Evolutionary conservation across 1,284 basidiomycete species (phyloP).

Genomic region (Neolentinus lepideus): DNA sequence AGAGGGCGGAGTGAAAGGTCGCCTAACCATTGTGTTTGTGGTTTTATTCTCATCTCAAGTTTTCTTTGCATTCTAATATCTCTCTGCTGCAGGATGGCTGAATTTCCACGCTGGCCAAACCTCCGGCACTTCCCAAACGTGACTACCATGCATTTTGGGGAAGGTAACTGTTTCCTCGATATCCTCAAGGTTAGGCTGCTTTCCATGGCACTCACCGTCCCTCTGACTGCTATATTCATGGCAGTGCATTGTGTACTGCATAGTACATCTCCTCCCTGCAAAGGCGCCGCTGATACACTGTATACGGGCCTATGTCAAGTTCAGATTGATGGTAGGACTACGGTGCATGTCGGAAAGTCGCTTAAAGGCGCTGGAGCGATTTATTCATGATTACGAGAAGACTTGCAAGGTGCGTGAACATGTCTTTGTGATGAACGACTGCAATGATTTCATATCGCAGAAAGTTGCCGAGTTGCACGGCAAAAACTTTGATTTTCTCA

Average conservation of each 20-base stretch:
- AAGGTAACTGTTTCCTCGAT: background rate
- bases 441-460: background rate
- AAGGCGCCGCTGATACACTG: conserved; percentile 17
- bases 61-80: background rate
- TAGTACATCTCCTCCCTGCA: conserved; percentile 16
- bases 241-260: conserved; percentile 18
- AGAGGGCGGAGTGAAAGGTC: conserved; percentile 5
- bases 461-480: background rate
- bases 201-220: too few species aligned
- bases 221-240: too few species aligned
- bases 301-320: conserved; percentile 15
- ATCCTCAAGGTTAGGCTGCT: background rate
- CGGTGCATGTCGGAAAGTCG: conserved; percentile 16
- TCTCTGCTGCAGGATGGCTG: background rate
- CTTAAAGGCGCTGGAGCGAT: conserved; percentile 9
- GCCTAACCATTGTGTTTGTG: background rate
- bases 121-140: background rate
- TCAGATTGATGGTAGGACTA: conserved; percentile 16
- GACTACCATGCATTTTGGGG: background rate
- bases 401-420: background rate
- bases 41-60: conserved; percentile 3
- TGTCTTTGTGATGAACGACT: background rate
- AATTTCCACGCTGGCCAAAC: background rate
- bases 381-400: background rate
- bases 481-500: conserved; percentile 12